Base-by-base conservation (phyloP, 768 basidiomycete genomes). In the Ramaria rubella region DNA sequence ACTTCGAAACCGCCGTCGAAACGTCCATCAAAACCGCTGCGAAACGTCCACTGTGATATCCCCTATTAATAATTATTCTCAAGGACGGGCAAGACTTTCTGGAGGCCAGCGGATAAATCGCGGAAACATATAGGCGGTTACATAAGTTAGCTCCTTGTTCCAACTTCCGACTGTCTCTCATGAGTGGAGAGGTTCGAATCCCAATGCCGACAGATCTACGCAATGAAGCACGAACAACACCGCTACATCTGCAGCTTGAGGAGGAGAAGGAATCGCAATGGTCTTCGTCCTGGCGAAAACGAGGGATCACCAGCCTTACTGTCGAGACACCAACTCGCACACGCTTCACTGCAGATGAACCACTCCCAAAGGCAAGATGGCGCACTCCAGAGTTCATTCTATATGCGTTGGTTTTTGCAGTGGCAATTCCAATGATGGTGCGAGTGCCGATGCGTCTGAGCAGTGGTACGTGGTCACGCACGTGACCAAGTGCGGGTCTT, bases 391-490 rank as follows among this genome's bases (percentile, higher is more conserved):
- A 98, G 67, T 97, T 95, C 72, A 74, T 80, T 60, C 62, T 86
- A 38, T 98, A 97, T 69, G 83, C 75, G 59, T 59, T 82, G 30
- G 74, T 85, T 2, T 80, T 83, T 12, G 65, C 74, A 14, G 50
- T 85, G 21, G 83, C 79, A 6, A 69, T 97, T 29, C 85, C 87
- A 3, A 62, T 82, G 52, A 88, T 97, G 87, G 72, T 78, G 4
- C 90, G 83, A 80, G 74, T 87, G 60, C 89, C 91, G 0, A 74
- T 88, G 23, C 72, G 74, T 23, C 67, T 94, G 60, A 94, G 93
- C 66, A 76, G 73, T 55, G 62, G 94, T 96, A 70, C 80, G n/a
- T 31, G 30, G 55, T 57, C 26, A n/a, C 17, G 21, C 31, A n/a
- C n/a, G n/a, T n/a, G n/a, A n/a, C n/a, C n/a, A n/a, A n/a, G n/a